Evolutionary conservation across 2,329 filamentous ascomycete genomes (phyloP), one percentile per base, ranked within the genome.

Genomic region (Graphilbum fragrans): DNA sequence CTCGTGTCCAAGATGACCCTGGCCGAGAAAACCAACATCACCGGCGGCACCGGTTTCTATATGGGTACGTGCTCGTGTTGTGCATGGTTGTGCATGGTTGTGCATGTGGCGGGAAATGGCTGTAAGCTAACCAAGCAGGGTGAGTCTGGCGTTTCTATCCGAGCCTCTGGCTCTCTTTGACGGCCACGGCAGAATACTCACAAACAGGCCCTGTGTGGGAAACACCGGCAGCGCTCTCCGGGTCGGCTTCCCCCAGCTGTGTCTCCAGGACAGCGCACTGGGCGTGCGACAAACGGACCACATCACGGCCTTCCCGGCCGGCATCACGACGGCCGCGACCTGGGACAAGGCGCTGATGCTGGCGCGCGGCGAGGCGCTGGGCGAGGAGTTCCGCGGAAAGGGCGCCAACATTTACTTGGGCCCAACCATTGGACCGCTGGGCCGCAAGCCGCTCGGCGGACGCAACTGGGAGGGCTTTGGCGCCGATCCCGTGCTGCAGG

Each of bases 391-490:
- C 41, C 72, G 77, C 17, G 80, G 79, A 2, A 87, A 87, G 55
- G 83, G 83, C 2, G 69, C 79, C 33, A 79, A 86, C 53, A 67
- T 86, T 41, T 77, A 75, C 50, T 66, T 88, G 8, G 82, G 82
- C n/a, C n/a, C n/a, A n/a, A n/a, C n/a, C n/a, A n/a, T n/a, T n/a
- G 88, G 88, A 0, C 82, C 87, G 0, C 59, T 95, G 0, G 88
- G 88, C 3, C 71, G 86, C 41, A 80, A 86, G 68, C 87, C 87
- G 1, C 85, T 84, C 7, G 88, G 86, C n/a, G 88, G 88, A 1
- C 72, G 88, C 39, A 93, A 92, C 50, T 95, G 87, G 87, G 88
- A 94, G 58, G 86, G 85, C 0, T 94, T 94, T 51, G 86, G 86
- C 1, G 68, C 83, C 0, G 88, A 94, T 54, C 87, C 88, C 0